Evolutionary conservation across 2,329 filamentous ascomycete genomes (phyloP).

Genomic region (Diaporthe ampelina): DNA sequence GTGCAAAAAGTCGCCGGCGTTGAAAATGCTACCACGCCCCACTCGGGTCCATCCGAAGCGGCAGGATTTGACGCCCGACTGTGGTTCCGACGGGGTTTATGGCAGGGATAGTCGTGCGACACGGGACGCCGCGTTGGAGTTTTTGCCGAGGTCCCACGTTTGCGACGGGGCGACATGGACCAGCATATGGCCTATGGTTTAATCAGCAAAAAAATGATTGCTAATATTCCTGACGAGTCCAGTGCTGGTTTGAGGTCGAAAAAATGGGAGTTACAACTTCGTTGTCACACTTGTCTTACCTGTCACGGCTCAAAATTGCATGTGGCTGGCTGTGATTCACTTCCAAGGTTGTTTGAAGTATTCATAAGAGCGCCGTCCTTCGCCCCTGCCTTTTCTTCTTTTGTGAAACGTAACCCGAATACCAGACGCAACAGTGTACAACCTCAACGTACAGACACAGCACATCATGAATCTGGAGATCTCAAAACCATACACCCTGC

Average conservation of each 20-base stretch:
- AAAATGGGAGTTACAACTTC: background rate
- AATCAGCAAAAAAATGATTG: background rate
- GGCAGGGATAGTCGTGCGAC: background rate
- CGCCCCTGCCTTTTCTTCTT: background rate
- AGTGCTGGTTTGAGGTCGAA: background rate
- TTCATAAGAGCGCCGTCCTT: background rate
- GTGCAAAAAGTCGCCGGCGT: constrained; percentile 4
- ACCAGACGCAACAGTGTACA: background rate
- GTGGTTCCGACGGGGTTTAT: background rate
- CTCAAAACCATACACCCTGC: constrained; percentile 61
- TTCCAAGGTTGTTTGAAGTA: background rate
- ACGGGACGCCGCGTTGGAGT: background rate
- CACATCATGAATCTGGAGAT: constrained; percentile 45
- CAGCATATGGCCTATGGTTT: background rate
- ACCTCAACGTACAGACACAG: background rate
- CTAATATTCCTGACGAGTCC: background rate
- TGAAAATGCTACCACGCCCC: background rate
- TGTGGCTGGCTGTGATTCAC: background rate
- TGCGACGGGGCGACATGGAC: background rate
- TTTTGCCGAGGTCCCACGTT: constrained; percentile 5
- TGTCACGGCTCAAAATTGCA: background rate
- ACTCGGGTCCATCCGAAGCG: background rate
- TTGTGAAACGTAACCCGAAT: background rate
- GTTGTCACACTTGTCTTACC: background rate
- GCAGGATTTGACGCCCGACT: background rate